Evolutionary conservation across 805 yeast genomes (phyloP), one percentile per base, ranked within the genome.

Genomic region (Kazachstania kunashirensis): DNA sequence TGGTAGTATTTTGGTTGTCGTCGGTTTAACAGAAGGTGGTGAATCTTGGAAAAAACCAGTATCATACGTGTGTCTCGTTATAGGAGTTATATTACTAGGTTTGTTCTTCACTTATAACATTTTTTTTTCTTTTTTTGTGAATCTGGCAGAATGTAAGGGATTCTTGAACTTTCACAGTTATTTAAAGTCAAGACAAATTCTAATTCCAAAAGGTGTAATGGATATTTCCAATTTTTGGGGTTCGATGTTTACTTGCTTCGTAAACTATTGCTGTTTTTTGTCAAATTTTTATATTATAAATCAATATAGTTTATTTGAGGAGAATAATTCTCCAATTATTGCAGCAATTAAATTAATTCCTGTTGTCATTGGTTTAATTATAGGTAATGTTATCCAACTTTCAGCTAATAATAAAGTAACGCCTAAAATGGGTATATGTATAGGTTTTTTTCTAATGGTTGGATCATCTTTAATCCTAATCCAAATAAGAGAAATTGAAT

Each of bases 1-100:
- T 7, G 33, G 33, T 13, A 20, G 25, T 19, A 30, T 30, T 13
- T 30, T 30, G 13, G 15, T 30, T 6, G 33, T 30, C n/a, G 33
- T 30, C 5, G 33, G 33, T 20, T 12, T 30, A n/a, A 30, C 33
- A 13, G 33, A 30, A 21, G 33, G 33, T 20, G 33, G 33, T 30
- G 33, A 30, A 12, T 30, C 33, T 4, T 30, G 33, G 33, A 30
- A 30, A 14, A 30, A 20, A 12, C 33, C 33, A 6, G 33, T 30
- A n/a, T 24, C 33, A 12, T 30, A 30, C 20, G 33, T 30, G 10
- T 30, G 33, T 15, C 20, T 30, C 16, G 5, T 30, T 20, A 19
- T 30, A 5, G 33, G 33, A 2, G 20, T 30, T 13, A 12, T 30
- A 8, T 20, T 30, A 20, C 8, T 30, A 3, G 17, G 18, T 6